Conservation (phyloP, 2,329 filamentous ascomycete species). For the Trichoderma semiorbis region DNA sequence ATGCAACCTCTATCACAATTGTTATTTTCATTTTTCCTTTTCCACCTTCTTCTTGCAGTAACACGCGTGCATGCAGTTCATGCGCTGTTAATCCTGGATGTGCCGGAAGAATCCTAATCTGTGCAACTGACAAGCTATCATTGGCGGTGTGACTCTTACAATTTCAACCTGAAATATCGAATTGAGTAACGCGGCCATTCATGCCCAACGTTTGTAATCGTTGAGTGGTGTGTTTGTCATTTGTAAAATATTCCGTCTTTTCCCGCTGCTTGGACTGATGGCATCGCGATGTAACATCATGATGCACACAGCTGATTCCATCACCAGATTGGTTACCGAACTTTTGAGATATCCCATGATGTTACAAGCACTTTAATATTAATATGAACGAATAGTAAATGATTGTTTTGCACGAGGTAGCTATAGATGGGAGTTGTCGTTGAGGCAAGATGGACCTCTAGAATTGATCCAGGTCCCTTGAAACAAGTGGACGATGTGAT, state of each 20-base stretch:
- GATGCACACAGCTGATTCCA: background rate
- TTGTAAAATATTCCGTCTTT: background rate
- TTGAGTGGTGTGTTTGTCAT: background rate
- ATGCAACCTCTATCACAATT: background rate
- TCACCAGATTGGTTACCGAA: background rate
- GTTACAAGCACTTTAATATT: background rate
- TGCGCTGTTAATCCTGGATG: background rate
- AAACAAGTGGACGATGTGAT: background rate
- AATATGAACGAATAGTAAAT: background rate
- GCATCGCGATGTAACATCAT: slow-evolving; percentile 4
- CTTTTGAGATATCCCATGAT: background rate
- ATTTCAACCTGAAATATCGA: background rate
- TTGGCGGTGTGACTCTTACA: background rate
- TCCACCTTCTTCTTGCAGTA: background rate
- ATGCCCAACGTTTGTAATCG: background rate
- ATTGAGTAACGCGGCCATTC: background rate
- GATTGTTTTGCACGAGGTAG: background rate
- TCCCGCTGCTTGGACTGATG: background rate
- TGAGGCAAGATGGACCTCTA: background rate
- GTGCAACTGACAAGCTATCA: background rate
- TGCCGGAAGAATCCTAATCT: background rate
- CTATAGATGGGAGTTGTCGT: background rate
- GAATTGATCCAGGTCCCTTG: background rate
- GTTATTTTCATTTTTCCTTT: background rate
- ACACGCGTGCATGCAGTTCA: background rate